A percentile compares a stretch with the other conserved stretches of the same genome.
Conservation (phyloP, 768 basidiomycete genomes). For the Termitomyces sp. region DNA sequence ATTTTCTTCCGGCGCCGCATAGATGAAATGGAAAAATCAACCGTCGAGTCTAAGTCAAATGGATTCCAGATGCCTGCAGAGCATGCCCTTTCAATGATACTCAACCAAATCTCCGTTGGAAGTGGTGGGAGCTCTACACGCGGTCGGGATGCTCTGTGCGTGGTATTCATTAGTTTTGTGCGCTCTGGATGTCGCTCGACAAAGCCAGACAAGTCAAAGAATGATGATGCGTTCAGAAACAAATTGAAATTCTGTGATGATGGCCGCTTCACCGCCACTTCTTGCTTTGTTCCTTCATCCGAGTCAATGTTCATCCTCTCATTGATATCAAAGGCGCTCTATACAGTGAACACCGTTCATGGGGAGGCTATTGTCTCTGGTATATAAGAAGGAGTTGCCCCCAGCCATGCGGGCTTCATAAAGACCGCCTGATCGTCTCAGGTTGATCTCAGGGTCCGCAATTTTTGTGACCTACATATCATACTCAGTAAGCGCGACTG, state of each 20-base stretch:
- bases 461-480: not conserved
- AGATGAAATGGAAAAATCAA: conserved; percentile 10
- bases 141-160: conserved; percentile 7
- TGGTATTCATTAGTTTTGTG: conserved; percentile 9
- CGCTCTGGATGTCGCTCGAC: not conserved
- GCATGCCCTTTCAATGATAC: conserved; percentile 22
- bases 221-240: not conserved
- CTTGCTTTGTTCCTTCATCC: not conserved
- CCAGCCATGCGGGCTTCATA: conserved; percentile 3
- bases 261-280: not conserved
- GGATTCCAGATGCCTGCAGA: conserved; percentile 18
- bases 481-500: not conserved
- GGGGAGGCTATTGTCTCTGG: not conserved
- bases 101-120: conserved; percentile 26
- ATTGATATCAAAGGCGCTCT: not conserved
- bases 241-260: not conserved
- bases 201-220: not conserved
- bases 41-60: conserved; percentile 12
- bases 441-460: conserved; percentile 5
- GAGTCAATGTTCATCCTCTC: not conserved
- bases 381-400: not conserved
- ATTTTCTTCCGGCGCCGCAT: conserved; percentile 11
- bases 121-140: conserved; percentile 14
- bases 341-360: not conserved
- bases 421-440: conserved; percentile 4